Conservation (phyloP, 306 rosid genomes). For the Crataegus laevigata region DNA sequence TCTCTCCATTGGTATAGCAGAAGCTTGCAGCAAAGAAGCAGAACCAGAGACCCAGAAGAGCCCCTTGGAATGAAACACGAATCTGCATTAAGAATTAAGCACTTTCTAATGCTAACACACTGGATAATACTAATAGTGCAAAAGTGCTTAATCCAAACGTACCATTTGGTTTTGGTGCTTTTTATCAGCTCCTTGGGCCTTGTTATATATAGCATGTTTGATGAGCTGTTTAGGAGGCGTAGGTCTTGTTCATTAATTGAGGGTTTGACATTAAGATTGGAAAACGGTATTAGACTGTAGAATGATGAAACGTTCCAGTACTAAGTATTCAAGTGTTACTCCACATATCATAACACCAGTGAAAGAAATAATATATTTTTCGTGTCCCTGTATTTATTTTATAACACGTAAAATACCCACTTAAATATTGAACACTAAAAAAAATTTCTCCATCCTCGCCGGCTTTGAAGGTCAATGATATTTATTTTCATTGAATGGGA, state of each 20-base stretch:
- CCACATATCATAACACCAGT: too few relatives aligned
- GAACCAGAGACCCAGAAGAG: constrained; percentile 17
- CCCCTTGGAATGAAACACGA: constrained; percentile 7
- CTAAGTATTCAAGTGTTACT: too few relatives aligned
- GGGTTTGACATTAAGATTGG: not conserved
- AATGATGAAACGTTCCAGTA: not conserved
- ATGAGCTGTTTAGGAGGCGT: constrained; percentile 1
- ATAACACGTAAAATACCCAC: fast-evolving
- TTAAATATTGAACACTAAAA: fast-evolving
- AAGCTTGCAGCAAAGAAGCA: constrained; percentile 27
- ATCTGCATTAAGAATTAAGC: constrained; percentile 11
- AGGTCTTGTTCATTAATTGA: not conserved
- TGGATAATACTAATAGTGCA: not conserved
- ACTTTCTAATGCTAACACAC: not conserved
- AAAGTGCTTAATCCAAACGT: not conserved
- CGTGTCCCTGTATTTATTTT: fast-evolving
- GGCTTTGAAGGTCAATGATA: not conserved
- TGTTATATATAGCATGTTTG: constrained; percentile 9
- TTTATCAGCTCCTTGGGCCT: not conserved
- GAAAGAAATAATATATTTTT: too few relatives aligned
- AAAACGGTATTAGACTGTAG: not conserved
- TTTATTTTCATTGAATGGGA: not conserved
- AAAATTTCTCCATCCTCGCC: not conserved
- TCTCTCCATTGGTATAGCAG: constrained; percentile 1
- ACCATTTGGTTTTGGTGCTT: not conserved